These are phyloP conservation scores for Lactarius pseudohatsudake DNA, from an alignment of 768 basidiomycete species.

Conservation along the genomic window DNA sequence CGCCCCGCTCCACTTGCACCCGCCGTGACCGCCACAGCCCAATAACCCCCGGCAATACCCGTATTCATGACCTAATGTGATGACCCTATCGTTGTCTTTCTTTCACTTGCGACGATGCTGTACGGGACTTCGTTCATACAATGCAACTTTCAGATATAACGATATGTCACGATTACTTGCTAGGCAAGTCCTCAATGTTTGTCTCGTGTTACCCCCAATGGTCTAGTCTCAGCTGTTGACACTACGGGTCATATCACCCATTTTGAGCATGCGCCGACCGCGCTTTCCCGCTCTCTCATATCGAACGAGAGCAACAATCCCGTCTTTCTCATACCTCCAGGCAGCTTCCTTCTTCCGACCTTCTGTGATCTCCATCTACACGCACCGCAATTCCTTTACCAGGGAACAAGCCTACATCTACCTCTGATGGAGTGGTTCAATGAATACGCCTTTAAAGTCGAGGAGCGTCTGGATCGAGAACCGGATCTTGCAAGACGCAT, in stretches of 20 bases:
- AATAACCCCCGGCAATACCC: conserved; percentile 11
- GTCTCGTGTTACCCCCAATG: neutral
- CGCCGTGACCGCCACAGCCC: neutral
- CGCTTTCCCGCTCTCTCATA: conserved; percentile 40
- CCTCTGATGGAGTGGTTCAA: conserved; percentile 85
- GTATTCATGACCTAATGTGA: neutral
- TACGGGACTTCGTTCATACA: conserved; percentile 59
- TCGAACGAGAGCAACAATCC: conserved; percentile 22
- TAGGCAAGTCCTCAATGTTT: conserved; percentile 40
- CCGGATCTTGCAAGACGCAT: conserved; percentile 60
- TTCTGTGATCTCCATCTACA: conserved; percentile 86
- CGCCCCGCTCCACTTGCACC: neutral
- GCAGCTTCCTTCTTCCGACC: conserved; percentile 72
- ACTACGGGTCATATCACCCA: conserved; percentile 50
- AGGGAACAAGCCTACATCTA: conserved; percentile 82
- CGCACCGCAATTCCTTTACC: conserved; percentile 86
- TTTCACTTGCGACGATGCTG: conserved; percentile 29
- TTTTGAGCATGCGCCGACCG: conserved; percentile 42
- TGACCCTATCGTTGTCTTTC: too few species aligned
- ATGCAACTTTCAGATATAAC: conserved; percentile 52
- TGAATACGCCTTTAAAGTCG: conserved; percentile 79
- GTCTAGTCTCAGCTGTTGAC: conserved; percentile 15
- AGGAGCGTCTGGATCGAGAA: conserved; percentile 69
- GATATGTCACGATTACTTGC: conserved; percentile 55
- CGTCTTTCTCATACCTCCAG: conserved; percentile 42